Evolutionary conservation across 805 yeast species (phyloP), one percentile per base, ranked within the genome.

Genomic region (Cephaloascus albidus): DNA sequence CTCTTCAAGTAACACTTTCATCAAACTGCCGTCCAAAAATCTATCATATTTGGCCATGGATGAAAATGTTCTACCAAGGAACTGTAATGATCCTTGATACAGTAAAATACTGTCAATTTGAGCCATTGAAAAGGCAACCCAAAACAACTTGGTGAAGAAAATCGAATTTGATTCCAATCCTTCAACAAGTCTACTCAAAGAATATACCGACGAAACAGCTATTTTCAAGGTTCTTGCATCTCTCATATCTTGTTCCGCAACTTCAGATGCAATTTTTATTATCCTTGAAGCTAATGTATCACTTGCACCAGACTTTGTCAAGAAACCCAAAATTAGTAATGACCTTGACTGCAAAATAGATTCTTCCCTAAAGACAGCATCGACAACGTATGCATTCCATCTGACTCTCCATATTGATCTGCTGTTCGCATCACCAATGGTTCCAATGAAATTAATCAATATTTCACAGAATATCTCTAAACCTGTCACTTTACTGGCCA

Each of bases 311-410:
- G 66, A 59, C 43, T 74, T 74, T 0, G 85, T 71, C 35, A 86
- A 55, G 30, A 81, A 75, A 32, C 95, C 93, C 15, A 85, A 66
- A 4, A 84, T 72, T 45, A 85, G 61, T 44, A 81, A 61, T 0
- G 88, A 85, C 40, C 90, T 66, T 4, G 76, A 74, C 48, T 83
- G 85, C 37, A 84, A 65, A 30, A 79, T 71, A 0, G 85, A 74
- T 19, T 68, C 66, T 3, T 65, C 57, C 36, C 64, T 61, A 50
- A 79, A 78, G 0, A 85, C 78, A 16, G 84, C 72, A 45, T 76
- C 80, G 66, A 79, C 63, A 3, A 81, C 73, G 46, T 74, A 71
- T 30, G 81, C 68, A 43, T 74, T 72, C 83, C 87, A 85, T 43
- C 80, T 70, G 4, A 77, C 61, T 45, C 75, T 66, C 81, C 87